These are phyloP conservation scores for Aspergillus affinis DNA, from an alignment of 495 filamentous ascomycete genomes.

Conservation along the genomic window DNA sequence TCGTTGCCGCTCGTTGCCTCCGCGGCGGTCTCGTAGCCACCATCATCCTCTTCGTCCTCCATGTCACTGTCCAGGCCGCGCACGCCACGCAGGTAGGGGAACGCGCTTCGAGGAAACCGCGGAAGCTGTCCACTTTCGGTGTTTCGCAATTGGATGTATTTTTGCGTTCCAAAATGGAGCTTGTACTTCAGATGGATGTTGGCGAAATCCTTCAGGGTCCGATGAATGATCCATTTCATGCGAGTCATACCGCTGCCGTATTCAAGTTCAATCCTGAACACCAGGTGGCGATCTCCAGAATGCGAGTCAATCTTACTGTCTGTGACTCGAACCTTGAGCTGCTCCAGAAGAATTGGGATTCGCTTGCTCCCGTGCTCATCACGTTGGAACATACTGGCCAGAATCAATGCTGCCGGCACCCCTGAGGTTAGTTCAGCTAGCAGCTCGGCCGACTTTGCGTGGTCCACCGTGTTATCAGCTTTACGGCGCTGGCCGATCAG, in stretches of 20 bases:
- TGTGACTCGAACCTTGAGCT: slow-evolving; percentile 83
- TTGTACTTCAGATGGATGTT: slow-evolving; percentile 94
- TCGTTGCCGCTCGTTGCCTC: slow-evolving; percentile 61
- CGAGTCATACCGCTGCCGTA: slow-evolving; percentile 93
- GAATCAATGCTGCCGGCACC: slow-evolving; percentile 84
- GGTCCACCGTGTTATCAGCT: slow-evolving; percentile 80
- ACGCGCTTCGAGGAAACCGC: slow-evolving; percentile 84
- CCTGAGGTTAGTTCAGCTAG: slow-evolving; percentile 93
- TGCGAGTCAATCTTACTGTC: slow-evolving; percentile 69
- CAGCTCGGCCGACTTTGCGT: slow-evolving; percentile 92
- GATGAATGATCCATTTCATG: slow-evolving; percentile 95
- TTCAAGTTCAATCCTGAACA: slow-evolving; percentile 90
- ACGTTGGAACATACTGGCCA: slow-evolving; percentile 95
- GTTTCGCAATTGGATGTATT: slow-evolving; percentile 64
- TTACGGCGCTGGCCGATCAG: slow-evolving; percentile 76
- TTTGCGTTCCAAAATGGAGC: slow-evolving; percentile 74
- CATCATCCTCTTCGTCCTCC: slow-evolving; percentile 79
- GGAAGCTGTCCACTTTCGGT: slow-evolving; percentile 64
- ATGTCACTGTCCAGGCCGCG: slow-evolving; percentile 74
- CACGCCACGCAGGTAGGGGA: slow-evolving; percentile 83
- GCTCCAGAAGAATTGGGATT: slow-evolving; percentile 91
- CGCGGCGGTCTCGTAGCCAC: slow-evolving; percentile 55
- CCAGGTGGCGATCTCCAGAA: slow-evolving; percentile 73
- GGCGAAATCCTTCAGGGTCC: slow-evolving; percentile 83
- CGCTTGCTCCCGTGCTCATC: slow-evolving; percentile 95